These are phyloP conservation scores for Hevea brasiliensis DNA, from an alignment of 345 rosid species.

Conservation along the genomic window DNA sequence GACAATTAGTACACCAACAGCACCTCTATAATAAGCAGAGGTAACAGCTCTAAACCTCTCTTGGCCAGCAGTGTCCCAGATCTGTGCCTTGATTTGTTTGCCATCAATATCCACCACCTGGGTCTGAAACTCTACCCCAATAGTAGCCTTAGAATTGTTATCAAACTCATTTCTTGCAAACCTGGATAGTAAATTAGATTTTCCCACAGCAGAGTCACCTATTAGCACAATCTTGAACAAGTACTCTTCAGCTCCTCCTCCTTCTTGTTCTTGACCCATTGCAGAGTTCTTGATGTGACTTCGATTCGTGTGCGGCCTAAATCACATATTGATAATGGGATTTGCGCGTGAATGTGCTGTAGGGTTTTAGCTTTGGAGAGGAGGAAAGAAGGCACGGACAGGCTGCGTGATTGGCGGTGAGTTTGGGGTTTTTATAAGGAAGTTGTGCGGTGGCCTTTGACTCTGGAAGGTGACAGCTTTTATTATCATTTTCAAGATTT, in stretches of 20 bases:
- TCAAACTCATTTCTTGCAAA: conserved; percentile 88
- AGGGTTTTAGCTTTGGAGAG: conserved; percentile 1
- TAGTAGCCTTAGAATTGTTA: conserved; percentile 83
- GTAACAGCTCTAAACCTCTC: conserved; percentile 94
- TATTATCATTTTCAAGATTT: no score
- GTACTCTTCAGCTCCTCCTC: conserved; percentile 77
- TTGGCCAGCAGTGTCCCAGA: conserved; percentile 99
- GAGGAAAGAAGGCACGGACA: neutral
- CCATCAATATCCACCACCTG: conserved; percentile 82
- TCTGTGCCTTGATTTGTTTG: conserved; percentile 89
- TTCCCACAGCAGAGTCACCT: conserved; percentile 95
- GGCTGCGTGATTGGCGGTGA: conserved; percentile 32
- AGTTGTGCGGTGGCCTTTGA: conserved; percentile 16
- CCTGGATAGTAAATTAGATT: conserved; percentile 79
- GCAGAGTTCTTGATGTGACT: neutral
- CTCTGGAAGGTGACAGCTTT: neutral
- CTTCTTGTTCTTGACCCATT: conserved; percentile 57
- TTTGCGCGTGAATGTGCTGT: neutral
- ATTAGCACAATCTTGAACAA: conserved; percentile 83
- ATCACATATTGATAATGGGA: neutral
- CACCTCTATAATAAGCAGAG: conserved; percentile 95
- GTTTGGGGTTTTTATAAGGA: neutral
- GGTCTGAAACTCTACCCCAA: conserved; percentile 92
- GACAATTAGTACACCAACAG: conserved; percentile 86
- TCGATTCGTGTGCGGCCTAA: neutral